Percentiles rank a stretch among this genome's conserved stretches.
Conservation (phyloP, 768 basidiomycete genomes). For the Hysterangium stoloniferum region DNA sequence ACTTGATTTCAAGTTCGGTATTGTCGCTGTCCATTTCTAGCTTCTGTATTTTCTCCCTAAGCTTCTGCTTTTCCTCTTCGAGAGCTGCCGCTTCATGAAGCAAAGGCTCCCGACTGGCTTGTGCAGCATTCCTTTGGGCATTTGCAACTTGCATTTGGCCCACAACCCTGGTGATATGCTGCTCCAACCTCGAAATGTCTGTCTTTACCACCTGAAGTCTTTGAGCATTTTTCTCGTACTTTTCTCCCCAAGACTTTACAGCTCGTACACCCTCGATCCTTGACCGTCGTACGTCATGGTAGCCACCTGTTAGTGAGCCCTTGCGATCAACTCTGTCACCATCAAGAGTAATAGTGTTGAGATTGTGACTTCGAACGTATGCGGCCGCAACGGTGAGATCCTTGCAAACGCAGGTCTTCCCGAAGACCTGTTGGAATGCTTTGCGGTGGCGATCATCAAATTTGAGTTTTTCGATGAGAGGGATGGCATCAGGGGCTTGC, state of each 20-base stretch:
- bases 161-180: conserved; percentile 70
- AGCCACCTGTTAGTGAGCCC: conserved; percentile 93
- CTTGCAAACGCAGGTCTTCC: conserved; percentile 92
- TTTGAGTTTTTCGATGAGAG: conserved; percentile 73
- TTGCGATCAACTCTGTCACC: conserved; percentile 97
- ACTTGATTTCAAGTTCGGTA: conserved; percentile 60
- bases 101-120: conserved; percentile 60
- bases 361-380: conserved; percentile 88
- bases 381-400: conserved; percentile 89
- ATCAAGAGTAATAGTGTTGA: conserved; percentile 96
- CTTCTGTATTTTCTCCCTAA: conserved; percentile 49
- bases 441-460: conserved; percentile 65
- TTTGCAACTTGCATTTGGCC: conserved; percentile 66
- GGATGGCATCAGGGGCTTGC: conserved; percentile 70
- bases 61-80: conserved; percentile 61
- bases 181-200: conserved; percentile 65
- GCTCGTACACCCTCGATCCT: conserved; percentile 81
- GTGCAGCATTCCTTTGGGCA: conserved; percentile 62
- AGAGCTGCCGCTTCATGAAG: conserved; percentile 52
- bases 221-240: conserved; percentile 56
- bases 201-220: conserved; percentile 68
- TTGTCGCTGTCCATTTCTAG: conserved; percentile 66
- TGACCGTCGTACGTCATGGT: conserved; percentile 85
- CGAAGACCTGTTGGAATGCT: conserved; percentile 96
- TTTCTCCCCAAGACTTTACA: conserved; percentile 67